Base-by-base conservation (phyloP, 2,329 filamentous ascomycete species). In the Fusarium bulbicola region DNA sequence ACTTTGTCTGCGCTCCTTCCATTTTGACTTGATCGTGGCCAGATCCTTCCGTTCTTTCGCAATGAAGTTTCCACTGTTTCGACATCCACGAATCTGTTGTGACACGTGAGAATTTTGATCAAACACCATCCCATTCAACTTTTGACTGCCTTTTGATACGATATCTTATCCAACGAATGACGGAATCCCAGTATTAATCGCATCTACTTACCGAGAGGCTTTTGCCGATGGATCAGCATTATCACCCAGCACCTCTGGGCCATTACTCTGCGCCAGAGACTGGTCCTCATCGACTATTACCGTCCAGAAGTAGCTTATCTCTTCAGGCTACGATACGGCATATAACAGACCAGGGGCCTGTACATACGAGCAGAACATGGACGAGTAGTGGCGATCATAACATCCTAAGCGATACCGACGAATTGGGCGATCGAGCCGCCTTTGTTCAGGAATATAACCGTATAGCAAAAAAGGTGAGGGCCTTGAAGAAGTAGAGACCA, bases 401-500 rank as follows among this genome's bases (percentile, higher is more conserved):
- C 6, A 76, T 85, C 21, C 76, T 85, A 37, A 85, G 83, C 26
- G 87, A 89, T 59, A 81, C 81, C 8, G 88, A 89, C 45, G 85
- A 86, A 36, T 78, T 86, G 21, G 84, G 86, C 40, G 84, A 87
- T 59, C 83, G 88, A 36, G 78, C 81, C 3, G 75, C 80, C 6
- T 89, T 88, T 76, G 78, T 91, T 11, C 75, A 85, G 13, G 87
- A 91, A 73, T 92, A 91, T 79, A 92, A 92, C 77, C 82, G 84
- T 9, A 78, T 92, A 10, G 90, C 90, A 6, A 85, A 83, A 63
- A 88, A 88, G 85, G 90, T 90, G 68, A 37, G 72, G 5, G 8
- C 15, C 18, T 30, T 2, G 18, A 24, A 34, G 18, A 13, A 21
- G 36, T 16, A 36, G 14, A 24, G 36, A 18, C 6, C 34, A 37